Evolutionary conservation across 352 stramenopile genomes (phyloP), one percentile per base, ranked within the genome.

Genomic region (Phytopythium mirpurense): DNA sequence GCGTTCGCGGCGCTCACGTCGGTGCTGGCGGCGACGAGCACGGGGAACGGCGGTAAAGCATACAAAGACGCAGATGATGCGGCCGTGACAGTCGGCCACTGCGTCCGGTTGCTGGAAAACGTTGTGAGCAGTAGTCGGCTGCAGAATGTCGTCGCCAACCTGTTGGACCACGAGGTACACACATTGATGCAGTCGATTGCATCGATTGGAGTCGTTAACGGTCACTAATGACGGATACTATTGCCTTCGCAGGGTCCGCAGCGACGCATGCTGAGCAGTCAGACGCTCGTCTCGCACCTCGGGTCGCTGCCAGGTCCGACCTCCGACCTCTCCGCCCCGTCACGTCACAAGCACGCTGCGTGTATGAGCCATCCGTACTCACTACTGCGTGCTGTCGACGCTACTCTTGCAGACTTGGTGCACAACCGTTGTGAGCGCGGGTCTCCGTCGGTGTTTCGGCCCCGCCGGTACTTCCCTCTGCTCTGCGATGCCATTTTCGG

Each of bases 251-350:
- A 43, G 40, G 16, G n/a, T 10, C 23, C 36, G 15, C 26, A 48
- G 16, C 19, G 27, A 56, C 54, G 53, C 41, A 16, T 48, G 23
- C 5, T 42, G 34, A n/a, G 55, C 21, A 38, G 51, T 2, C 72
- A 84, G 38, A 55, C 77, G 21, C 59, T 86, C 6, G 50, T 86
- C 19, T 61, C 65, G 5, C 67, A 76, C 19, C 50, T 84, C 29
- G 60, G 57, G 15, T 78, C 75, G 3, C 35, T 86, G 35, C 75
- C 75, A 69, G 75, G 75, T 84, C n/a, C n/a, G n/a, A n/a, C n/a
- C n/a, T n/a, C n/a, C n/a, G n/a, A n/a, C n/a, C n/a, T n/a, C n/a
- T n/a, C n/a, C n/a, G n/a, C n/a, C n/a, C n/a, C n/a, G n/a, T n/a
- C n/a, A 32, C 29, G 29, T 32, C 29, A 9, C 29, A 32, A n/a